Conservation (phyloP, 768 basidiomycete genomes). For the Russula vinacea region DNA sequence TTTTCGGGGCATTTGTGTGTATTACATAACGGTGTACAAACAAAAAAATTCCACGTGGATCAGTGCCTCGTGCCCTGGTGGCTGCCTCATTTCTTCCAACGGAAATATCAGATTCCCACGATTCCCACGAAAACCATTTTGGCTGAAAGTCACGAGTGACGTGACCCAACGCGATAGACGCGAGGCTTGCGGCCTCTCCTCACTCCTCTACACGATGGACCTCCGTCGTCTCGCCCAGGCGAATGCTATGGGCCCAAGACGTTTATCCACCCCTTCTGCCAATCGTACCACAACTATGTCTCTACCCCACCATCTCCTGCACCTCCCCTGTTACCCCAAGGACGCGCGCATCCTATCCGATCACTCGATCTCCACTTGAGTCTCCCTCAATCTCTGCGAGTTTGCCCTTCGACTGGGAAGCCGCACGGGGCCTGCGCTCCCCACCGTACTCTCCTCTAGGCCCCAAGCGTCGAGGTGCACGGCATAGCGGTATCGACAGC, state of each 20-base stretch:
- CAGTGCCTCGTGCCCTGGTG: slow-evolving; percentile 22
- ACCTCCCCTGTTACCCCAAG: slow-evolving; percentile 42
- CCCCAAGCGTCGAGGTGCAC: slow-evolving; percentile 42
- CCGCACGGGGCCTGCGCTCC: slow-evolving; percentile 63
- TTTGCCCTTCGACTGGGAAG: slow-evolving; percentile 83
- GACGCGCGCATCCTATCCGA: slow-evolving; percentile 46
- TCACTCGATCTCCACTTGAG: slow-evolving; percentile 56
- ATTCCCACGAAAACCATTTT: slow-evolving; percentile 24
- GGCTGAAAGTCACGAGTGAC: slow-evolving; percentile 12
- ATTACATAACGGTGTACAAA: slow-evolving; percentile 34
- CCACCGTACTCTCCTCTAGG: slow-evolving; percentile 70
- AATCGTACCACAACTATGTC: slow-evolving; percentile 28
- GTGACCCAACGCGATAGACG: slow-evolving; percentile 16
- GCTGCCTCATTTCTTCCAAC: slow-evolving; percentile 28
- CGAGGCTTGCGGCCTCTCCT: slow-evolving; percentile 14
- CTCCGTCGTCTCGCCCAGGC: slow-evolving; percentile 57
- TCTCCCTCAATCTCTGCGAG: slow-evolving; percentile 76
- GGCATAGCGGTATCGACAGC: slow-evolving; percentile 39
- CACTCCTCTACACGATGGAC: slow-evolving; percentile 40
- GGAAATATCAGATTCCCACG: slow-evolving; percentile 20
- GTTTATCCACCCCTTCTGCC: slow-evolving; percentile 18
- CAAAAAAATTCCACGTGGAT: slow-evolving; percentile 33
- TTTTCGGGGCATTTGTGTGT: slow-evolving; percentile 28
- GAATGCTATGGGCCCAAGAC: slow-evolving; percentile 43
- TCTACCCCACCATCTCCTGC: slow-evolving; percentile 38